phyloP scores from a whole-genome alignment of 106 monocot genomes.

The Allium sativum region DNA sequence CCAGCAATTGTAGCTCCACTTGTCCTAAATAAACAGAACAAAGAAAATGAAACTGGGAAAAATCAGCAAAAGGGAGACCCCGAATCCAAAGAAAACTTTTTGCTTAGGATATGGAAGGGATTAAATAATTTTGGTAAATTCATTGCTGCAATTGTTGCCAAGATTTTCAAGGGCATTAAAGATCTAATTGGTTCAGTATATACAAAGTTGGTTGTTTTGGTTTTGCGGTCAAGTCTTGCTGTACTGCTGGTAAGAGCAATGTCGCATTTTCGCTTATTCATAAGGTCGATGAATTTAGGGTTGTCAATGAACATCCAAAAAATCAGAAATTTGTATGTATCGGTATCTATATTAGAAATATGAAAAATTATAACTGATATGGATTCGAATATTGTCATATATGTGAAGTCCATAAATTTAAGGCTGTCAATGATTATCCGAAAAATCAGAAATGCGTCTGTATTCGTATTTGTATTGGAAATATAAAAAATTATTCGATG shows the following conservation, averaged over 20 bases:
- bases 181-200: constrained; percentile 37
- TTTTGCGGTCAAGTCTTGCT: constrained; percentile 51
- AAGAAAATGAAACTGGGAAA: constrained; percentile 12
- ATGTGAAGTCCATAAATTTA: too few relatives aligned
- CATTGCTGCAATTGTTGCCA: constrained; percentile 12
- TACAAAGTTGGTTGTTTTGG: constrained; percentile 26
- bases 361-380: too few relatives aligned
- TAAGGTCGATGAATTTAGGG: too few relatives aligned
- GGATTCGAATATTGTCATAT: too few relatives aligned
- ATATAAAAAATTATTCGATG: too few relatives aligned
- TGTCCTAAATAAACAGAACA: constrained; percentile 11
- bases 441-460: too few relatives aligned
- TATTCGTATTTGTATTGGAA: too few relatives aligned
- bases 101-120: constrained; percentile 38
- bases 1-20: constrained; percentile 79
- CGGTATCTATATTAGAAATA: too few relatives aligned
- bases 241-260: constrained; percentile 42
- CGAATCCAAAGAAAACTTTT: constrained; percentile 13
- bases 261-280: not conserved
- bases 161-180: constrained; percentile 27
- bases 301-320: too few relatives aligned
- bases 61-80: constrained; percentile 3
- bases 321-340: too few relatives aligned
- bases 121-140: constrained; percentile 18
- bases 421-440: too few relatives aligned